Percentiles rank a stretch among this genome's conserved stretches.
These are phyloP conservation scores for Andrographis paniculata DNA, from an alignment of 305 asterid genomes.

Conservation along the genomic window DNA sequence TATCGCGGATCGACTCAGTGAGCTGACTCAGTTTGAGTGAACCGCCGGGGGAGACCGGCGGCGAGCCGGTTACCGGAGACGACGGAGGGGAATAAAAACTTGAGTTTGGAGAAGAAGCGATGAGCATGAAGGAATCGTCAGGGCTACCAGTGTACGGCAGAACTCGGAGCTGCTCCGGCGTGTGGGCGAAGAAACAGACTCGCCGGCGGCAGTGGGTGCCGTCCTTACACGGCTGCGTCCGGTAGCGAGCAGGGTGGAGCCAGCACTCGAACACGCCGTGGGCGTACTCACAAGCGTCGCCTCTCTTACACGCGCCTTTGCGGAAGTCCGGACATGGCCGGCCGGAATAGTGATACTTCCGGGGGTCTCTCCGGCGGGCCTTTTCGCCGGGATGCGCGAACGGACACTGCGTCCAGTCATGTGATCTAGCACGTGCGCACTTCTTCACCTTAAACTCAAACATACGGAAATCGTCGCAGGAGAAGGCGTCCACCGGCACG, in stretches of 20 bases:
- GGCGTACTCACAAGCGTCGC: constrained; percentile 83
- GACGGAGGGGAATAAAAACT: constrained; percentile 34
- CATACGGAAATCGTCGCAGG: constrained; percentile 85
- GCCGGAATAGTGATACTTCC: constrained; percentile 63
- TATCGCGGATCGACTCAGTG: constrained; percentile 44
- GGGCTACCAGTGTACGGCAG: constrained; percentile 28
- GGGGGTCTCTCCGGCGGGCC: constrained; percentile 85
- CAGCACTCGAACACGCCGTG: constrained; percentile 98
- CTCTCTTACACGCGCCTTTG: constrained; percentile 55
- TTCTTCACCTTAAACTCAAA: constrained; percentile 74
- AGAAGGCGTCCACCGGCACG: constrained; percentile 71
- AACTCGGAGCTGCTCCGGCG: constrained; percentile 71
- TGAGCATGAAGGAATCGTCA: constrained; percentile 27
- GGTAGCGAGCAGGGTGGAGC: constrained; percentile 94
- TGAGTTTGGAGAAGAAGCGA: constrained; percentile 35
- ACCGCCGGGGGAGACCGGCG: constrained; percentile 41
- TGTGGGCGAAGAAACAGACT: constrained; percentile 88
- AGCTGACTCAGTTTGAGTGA: constrained; percentile 30
- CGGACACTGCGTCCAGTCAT: constrained; percentile 96
- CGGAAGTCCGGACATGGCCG: constrained; percentile 70
- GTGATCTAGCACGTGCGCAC: constrained; percentile 80
- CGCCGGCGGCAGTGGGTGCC: constrained; percentile 83
- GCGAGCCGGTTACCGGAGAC: constrained; percentile 37
- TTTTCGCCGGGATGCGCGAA: constrained; percentile 91
- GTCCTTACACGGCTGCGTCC: constrained; percentile 91